Evolutionary conservation across 1,139 yeast genomes (phyloP).

Genomic region (Nakaseomyces kungkrabaensis): DNA sequence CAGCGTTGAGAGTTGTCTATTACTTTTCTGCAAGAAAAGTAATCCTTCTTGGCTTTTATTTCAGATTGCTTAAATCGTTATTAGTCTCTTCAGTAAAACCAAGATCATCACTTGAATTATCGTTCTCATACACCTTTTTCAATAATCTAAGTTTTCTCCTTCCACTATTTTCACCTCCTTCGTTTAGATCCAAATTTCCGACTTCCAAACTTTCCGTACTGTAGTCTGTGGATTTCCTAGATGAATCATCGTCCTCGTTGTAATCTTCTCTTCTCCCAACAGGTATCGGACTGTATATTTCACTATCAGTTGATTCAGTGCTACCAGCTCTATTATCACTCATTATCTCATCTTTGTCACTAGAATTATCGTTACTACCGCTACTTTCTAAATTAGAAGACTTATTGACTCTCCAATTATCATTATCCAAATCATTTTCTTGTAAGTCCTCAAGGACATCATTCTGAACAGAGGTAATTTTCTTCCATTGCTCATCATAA

Average conservation of each 20-base stretch:
- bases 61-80: background rate
- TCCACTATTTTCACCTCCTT: constrained; percentile 14
- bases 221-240: constrained; percentile 9
- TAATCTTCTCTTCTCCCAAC: background rate
- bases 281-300: background rate
- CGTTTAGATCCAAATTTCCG: constrained; percentile 12
- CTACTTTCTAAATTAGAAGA: too few relatives aligned
- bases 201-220: constrained; percentile 22
- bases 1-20: too few relatives aligned
- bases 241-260: background rate
- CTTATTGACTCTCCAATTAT: constrained; percentile 4
- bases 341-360: constrained; percentile 4
- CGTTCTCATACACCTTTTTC: constrained; percentile 13
- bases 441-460: constrained; percentile 18
- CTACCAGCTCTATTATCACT: constrained; percentile 4
- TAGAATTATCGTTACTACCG: constrained; percentile 5
- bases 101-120: background rate
- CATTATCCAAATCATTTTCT: constrained; percentile 5
- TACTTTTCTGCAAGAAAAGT: too few relatives aligned
- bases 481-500: constrained; percentile 19
- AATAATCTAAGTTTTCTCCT: constrained; percentile 24
- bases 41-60: background rate
- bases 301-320: constrained; percentile 7
- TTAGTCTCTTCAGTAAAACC: background rate
- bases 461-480: constrained; percentile 16